Percentiles rank a stretch among this genome's conserved stretches.
Evolutionary conservation across 75 land plant species (phyloP).

Genomic region (Pinus taeda): DNA sequence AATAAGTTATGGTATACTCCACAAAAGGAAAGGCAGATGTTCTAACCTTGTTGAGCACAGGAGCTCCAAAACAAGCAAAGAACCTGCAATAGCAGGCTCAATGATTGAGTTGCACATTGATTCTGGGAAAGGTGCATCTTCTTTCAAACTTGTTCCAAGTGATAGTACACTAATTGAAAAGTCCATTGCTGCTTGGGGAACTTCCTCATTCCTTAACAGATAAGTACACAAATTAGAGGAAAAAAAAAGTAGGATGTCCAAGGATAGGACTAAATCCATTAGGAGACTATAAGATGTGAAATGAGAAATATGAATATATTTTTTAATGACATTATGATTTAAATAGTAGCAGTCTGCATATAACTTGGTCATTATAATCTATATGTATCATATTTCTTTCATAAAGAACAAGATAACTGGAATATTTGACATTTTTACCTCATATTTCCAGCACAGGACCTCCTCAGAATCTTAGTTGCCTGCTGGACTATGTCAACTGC

Average conservation of each 20-base stretch:
- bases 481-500: slow-evolving; percentile 22
- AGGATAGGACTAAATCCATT: not conserved
- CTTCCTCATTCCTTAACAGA: slow-evolving; percentile 24
- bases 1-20: not conserved
- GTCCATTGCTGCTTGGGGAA: slow-evolving; percentile 23
- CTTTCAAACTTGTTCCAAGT: slow-evolving; percentile 31
- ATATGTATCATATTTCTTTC: not conserved
- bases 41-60: slow-evolving; percentile 32
- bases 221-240: not conserved
- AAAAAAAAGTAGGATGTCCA: not conserved
- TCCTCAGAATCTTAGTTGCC: slow-evolving; percentile 30
- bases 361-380: not conserved
- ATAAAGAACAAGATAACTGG: not conserved
- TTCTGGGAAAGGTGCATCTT: slow-evolving; percentile 25
- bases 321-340: not conserved
- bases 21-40: not conserved
- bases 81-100: slow-evolving; percentile 40
- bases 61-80: slow-evolving; percentile 32
- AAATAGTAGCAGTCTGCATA: not conserved
- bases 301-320: not conserved
- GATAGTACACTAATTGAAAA: slow-evolving; percentile 41
- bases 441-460: slow-evolving; percentile 18
- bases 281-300: not conserved
- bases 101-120: slow-evolving; percentile 20
- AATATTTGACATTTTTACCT: slow-evolving; percentile 21